Conservation (phyloP, 345 rosid genomes). For the Hirschfeldia incana region DNA sequence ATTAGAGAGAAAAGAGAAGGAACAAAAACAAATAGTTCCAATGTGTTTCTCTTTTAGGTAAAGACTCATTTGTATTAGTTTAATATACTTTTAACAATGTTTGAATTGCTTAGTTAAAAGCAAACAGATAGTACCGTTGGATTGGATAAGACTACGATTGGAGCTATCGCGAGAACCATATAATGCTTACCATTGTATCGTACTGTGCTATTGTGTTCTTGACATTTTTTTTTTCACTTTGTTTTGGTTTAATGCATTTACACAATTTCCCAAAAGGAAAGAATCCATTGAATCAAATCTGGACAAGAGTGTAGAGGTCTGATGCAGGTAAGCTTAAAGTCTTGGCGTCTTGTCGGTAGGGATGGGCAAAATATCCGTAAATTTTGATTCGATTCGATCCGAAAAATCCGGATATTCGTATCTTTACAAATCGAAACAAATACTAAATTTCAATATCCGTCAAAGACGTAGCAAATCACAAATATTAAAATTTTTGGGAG, state of each 20-base stretch:
- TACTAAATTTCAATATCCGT: too few species aligned
- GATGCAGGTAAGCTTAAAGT: constrained; percentile 15
- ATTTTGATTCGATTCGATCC: too few species aligned
- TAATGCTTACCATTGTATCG: neutral
- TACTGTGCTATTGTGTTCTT: neutral
- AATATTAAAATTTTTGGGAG: too few species aligned
- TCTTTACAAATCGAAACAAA: too few species aligned
- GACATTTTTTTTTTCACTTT: neutral
- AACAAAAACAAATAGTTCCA: neutral
- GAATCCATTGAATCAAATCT: neutral
- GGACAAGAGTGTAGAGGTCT: constrained; percentile 13
- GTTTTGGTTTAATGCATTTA: constrained; percentile 7
- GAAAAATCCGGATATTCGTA: too few species aligned
- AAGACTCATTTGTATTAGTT: neutral
- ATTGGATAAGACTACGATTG: constrained; percentile 30
- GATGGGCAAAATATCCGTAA: too few species aligned
- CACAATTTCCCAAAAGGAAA: neutral
- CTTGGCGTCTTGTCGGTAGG: neutral
- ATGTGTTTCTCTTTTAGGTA: neutral
- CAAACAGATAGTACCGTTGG: constrained; percentile 8
- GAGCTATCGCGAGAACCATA: constrained; percentile 26
- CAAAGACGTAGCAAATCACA: too few species aligned
- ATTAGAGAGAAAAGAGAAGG: neutral
- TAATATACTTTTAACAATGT: neutral
- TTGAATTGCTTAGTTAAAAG: neutral